Evolutionary conservation across 768 basidiomycete genomes (phyloP).

Genomic region (Tulasnella sp.): DNA sequence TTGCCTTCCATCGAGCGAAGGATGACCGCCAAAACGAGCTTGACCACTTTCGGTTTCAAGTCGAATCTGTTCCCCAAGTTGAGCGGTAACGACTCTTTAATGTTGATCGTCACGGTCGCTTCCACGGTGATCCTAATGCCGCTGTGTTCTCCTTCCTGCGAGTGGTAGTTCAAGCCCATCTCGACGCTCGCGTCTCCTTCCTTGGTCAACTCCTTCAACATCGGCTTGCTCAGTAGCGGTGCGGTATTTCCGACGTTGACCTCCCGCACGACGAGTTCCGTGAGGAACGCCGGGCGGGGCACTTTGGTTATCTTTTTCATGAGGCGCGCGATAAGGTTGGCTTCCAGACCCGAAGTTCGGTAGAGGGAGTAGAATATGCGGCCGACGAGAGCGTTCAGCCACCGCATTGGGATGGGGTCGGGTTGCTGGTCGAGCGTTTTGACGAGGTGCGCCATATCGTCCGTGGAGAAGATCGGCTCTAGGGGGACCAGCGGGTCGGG

Average conservation of each 20-base stretch:
- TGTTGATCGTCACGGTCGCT: conserved; percentile 81
- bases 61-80: conserved; percentile 58
- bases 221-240: conserved; percentile 90
- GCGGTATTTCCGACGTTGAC: conserved; percentile 81
- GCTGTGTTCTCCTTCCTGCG: conserved; percentile 14
- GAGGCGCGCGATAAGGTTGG: conserved; percentile 76
- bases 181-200: conserved; percentile 92
- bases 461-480: conserved; percentile 59
- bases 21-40: conserved; percentile 82
- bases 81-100: conserved; percentile 35
- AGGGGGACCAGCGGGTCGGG: conserved; percentile 59
- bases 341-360: conserved; percentile 74
- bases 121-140: conserved; percentile 86
- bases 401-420: conserved; percentile 94
- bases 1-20: conserved; percentile 90
- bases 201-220: conserved; percentile 94
- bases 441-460: conserved; percentile 80
- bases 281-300: conserved; percentile 80
- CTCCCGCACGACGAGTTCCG: conserved; percentile 79
- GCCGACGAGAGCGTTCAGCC: conserved; percentile 92
- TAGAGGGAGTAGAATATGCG: conserved; percentile 91
- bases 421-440: conserved; percentile 85
- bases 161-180: conserved; percentile 71
- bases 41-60: conserved; percentile 76
- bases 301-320: conserved; percentile 94